These are phyloP conservation scores for Cordyceps tenuipes DNA, from an alignment of 2,329 filamentous ascomycete genomes.

Conservation along the genomic window DNA sequence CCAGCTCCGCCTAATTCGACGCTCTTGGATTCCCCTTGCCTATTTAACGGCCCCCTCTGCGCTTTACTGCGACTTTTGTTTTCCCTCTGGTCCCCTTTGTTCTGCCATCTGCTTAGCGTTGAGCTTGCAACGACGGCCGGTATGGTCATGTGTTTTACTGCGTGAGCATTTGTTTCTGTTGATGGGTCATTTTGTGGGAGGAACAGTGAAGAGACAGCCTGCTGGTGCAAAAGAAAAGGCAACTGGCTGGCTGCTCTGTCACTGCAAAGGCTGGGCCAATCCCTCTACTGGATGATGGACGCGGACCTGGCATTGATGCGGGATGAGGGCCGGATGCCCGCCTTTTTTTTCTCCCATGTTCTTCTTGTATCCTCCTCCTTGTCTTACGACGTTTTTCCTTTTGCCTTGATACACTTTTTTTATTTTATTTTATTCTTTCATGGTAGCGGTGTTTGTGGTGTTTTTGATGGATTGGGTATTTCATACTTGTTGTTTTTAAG, in stretches of 20 bases:
- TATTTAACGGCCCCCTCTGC: neutral
- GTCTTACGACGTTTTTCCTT: neutral
- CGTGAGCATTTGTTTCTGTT: neutral
- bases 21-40: conserved; percentile 10
- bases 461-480: conserved; percentile 6
- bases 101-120: neutral
- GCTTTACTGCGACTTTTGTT: neutral
- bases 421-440: conserved; percentile 3
- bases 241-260: neutral
- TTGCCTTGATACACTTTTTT: neutral
- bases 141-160: neutral
- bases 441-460: conserved; percentile 11
- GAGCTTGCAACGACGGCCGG: neutral
- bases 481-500: neutral
- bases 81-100: conserved; percentile 2
- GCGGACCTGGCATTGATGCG: neutral
- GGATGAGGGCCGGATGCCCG: conserved; percentile 2
- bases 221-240: neutral
- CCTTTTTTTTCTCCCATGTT: conserved; percentile 1
- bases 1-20: conserved; percentile 6
- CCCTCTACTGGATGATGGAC: neutral
- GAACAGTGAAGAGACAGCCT: neutral
- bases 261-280: neutral
- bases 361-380: neutral
- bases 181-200: neutral